Evolutionary conservation across 257 asterid species (phyloP).

Genomic region (Przewalskia tangutica): DNA sequence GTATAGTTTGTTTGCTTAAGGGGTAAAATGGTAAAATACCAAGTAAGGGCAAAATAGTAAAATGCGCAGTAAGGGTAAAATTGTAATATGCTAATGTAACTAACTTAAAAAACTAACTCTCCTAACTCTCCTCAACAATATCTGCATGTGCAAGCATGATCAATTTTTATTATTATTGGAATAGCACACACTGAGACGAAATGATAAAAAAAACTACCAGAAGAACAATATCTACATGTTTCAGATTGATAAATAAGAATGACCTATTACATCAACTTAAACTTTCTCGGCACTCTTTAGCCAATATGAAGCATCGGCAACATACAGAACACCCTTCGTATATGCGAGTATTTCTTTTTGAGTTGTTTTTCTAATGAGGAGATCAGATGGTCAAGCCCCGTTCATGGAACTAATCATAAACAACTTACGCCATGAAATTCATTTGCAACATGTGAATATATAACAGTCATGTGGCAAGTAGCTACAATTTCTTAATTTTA

Average conservation of each 20-base stretch:
- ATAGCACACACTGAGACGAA: not conserved
- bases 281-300: not conserved
- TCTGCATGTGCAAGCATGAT: constrained; percentile 27
- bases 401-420: not conserved
- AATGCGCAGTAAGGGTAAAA: too few species aligned
- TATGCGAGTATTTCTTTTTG: not conserved
- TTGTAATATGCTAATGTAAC: too few species aligned
- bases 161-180: not conserved
- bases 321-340: not conserved
- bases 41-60: too few species aligned
- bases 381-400: not conserved
- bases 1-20: too few species aligned
- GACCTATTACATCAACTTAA: not conserved
- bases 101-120: too few species aligned
- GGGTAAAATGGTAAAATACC: too few species aligned
- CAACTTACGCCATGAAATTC: not conserved
- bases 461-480: not conserved
- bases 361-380: not conserved
- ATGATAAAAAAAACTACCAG: not conserved
- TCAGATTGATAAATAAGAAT: not conserved
- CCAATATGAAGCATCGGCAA: not conserved
- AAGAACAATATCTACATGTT: not conserved
- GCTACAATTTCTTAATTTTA: not conserved
- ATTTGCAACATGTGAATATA: not conserved
- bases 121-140: too few species aligned